Evolutionary conservation across 805 yeast genomes (phyloP).

Genomic region (Wickerhamomyces alni): DNA sequence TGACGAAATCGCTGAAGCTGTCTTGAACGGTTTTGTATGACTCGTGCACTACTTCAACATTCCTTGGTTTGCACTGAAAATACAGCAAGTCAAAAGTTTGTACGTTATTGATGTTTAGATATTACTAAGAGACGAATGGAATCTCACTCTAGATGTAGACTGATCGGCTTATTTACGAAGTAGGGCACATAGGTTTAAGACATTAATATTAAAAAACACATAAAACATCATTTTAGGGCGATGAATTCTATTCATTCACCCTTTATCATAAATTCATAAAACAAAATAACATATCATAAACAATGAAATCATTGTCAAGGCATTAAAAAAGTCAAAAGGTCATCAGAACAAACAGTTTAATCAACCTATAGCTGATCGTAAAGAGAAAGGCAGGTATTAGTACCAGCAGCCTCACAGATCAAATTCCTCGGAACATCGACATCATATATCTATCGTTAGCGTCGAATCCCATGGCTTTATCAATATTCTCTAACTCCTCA

Average conservation of each 20-base stretch:
- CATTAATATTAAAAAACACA: neutral
- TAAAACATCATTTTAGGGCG: neutral
- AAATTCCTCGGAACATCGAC: conserved; percentile 20
- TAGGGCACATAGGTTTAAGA: too few relatives aligned
- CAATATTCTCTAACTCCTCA: conserved; percentile 22
- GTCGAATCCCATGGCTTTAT: conserved; percentile 25
- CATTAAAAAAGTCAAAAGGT: too few relatives aligned
- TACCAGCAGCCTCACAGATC: conserved; percentile 1
- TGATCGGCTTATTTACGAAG: too few relatives aligned
- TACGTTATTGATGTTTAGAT: too few relatives aligned
- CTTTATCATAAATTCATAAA: neutral
- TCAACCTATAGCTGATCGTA: too few relatives aligned
- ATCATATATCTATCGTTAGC: conserved; percentile 20
- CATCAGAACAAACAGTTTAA: too few relatives aligned
- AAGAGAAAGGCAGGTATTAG: too few relatives aligned
- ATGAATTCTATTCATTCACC: neutral
- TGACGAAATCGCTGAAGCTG: conserved; percentile 40
- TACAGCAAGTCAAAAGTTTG: too few relatives aligned
- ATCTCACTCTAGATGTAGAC: too few relatives aligned
- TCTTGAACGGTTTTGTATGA: conserved; percentile 40
- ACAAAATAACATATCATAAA: neutral
- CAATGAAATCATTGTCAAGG: neutral
- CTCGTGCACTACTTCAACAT: too few relatives aligned
- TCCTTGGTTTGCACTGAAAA: neutral
- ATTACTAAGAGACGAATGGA: too few relatives aligned